Base-by-base conservation (phyloP, 192 early-diverging fungal species). In the Spizellomyces sp. region DNA sequence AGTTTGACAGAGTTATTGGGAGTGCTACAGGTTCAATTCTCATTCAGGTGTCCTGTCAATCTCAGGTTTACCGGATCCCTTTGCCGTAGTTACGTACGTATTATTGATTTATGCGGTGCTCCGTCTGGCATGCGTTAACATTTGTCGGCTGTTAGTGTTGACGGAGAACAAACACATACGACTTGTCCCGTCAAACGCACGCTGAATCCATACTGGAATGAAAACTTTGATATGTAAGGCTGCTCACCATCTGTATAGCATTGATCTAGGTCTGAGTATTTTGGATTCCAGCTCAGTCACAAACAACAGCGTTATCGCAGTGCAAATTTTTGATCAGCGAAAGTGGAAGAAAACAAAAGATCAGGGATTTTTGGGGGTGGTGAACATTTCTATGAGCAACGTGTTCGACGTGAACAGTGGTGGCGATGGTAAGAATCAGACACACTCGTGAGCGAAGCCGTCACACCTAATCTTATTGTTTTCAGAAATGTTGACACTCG, bases 321-420 rank as follows among this genome's bases (percentile, higher is more conserved):
- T 96, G 65, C 96, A 98, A 83, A 90, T 98, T 44, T 98, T 98
- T 86, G 96, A 98, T 82, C 95, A 98, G 83, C 89, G 91, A 75
- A 96, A 96, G 74, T 98, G 94, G 79, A 95, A 96, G 77, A 94
- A 86, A 62, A 67, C 69, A 19, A 74, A 48, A 52, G 77, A 85
- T 54, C 79, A 86, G 67, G 83, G 82, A 6, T 98, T 98, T 71
- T 82, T 97, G 43, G 95, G 95, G 47, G 93, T 95, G 57, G 86
- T 94, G 70, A 95, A 95, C 72, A 83, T 96, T 22, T 88, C 90
- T 59, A 85, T 97, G 70, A 85, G 90, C 57, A 87, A 90, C 78
- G 84, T 95, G 48, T 89, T 98, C 70, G 87, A 96, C 76, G 75
- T 95, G 19, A 81, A 85, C 58, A 66, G 81, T 50, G 91, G 91